These are phyloP conservation scores for Cytospora paraplurivora DNA, from an alignment of 2,329 filamentous ascomycete genomes.

Conservation along the genomic window DNA sequence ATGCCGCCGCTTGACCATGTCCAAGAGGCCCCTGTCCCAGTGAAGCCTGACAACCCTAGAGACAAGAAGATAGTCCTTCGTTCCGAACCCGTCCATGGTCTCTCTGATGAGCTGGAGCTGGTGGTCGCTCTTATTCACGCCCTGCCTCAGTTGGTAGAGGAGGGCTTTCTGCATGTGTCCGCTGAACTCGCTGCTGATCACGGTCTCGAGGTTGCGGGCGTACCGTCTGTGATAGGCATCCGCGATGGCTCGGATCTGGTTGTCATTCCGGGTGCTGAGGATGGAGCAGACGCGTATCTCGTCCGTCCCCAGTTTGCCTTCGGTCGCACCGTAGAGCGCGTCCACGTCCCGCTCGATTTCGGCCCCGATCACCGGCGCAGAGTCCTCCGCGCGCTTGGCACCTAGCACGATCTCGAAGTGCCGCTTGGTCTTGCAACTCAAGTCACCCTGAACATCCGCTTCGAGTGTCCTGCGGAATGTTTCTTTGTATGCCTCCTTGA, in stretches of 20 bases:
- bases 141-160: slow-evolving; percentile 75
- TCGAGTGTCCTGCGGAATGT: slow-evolving; percentile 69
- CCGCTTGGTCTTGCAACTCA: slow-evolving; percentile 82
- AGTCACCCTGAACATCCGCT: slow-evolving; percentile 71
- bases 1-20: slow-evolving; percentile 78
- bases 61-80: slow-evolving; percentile 80
- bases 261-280: slow-evolving; percentile 73
- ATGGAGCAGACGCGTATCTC: slow-evolving; percentile 78
- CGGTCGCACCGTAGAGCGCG: slow-evolving; percentile 75
- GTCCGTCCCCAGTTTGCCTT: slow-evolving; percentile 72
- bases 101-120: slow-evolving; percentile 84
- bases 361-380: slow-evolving; percentile 69
- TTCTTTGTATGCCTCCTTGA: slow-evolving; percentile 76
- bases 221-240: slow-evolving; percentile 75
- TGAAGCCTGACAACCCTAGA: slow-evolving; percentile 77
- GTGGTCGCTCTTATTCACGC: slow-evolving; percentile 78
- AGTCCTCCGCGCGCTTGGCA: slow-evolving; percentile 76
- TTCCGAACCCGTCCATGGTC: slow-evolving; percentile 83
- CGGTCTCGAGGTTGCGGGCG: slow-evolving; percentile 67
- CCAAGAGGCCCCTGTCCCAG: slow-evolving; percentile 77
- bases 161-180: slow-evolving; percentile 91
- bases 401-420: slow-evolving; percentile 83
- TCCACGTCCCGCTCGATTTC: slow-evolving; percentile 75
- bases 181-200: slow-evolving; percentile 78
- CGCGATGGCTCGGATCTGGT: slow-evolving; percentile 80